Evolutionary conservation across 1,284 basidiomycete genomes (phyloP).

Genomic region (Trametes versicolor): DNA sequence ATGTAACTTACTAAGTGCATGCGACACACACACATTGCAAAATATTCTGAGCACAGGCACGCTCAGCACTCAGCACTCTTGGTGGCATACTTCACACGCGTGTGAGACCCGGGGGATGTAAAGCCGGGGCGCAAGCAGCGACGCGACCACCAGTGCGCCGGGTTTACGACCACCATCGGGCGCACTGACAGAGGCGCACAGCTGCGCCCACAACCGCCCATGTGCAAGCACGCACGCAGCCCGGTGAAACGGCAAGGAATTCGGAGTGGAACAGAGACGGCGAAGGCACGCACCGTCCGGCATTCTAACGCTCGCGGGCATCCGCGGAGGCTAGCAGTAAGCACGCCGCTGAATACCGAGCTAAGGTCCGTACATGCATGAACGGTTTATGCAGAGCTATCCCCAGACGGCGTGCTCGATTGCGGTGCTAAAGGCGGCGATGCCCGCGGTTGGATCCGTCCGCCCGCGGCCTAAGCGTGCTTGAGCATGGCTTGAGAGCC

Average conservation of each 20-base stretch:
- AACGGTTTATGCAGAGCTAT: not conserved
- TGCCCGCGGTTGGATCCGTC: not conserved
- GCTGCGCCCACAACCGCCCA: constrained; percentile 22
- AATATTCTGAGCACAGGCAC: no score
- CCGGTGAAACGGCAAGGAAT: constrained; percentile 10
- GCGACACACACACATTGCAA: no score
- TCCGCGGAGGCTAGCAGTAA: not conserved
- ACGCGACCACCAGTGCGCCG: not conserved
- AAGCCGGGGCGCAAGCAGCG: not conserved
- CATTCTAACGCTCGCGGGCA: not conserved
- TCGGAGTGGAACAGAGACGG: not conserved
- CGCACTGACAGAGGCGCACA: constrained; percentile 10
- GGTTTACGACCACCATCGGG: not conserved
- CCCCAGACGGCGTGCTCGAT: constrained; percentile 4
- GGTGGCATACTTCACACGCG: not conserved
- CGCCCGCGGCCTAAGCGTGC: no score
- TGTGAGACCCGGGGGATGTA: not conserved
- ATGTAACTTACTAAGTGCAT: no score
- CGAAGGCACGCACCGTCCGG: not conserved
- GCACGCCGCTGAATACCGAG: not conserved
- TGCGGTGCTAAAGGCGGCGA: constrained; percentile 2
- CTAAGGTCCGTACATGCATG: not conserved
- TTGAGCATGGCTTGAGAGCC: no score
- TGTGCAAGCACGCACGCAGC: not conserved
- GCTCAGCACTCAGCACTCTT: not conserved